These are phyloP conservation scores for Rhodosporidiobolus odoratus DNA, from an alignment of 768 basidiomycete species.

Conservation along the genomic window DNA sequence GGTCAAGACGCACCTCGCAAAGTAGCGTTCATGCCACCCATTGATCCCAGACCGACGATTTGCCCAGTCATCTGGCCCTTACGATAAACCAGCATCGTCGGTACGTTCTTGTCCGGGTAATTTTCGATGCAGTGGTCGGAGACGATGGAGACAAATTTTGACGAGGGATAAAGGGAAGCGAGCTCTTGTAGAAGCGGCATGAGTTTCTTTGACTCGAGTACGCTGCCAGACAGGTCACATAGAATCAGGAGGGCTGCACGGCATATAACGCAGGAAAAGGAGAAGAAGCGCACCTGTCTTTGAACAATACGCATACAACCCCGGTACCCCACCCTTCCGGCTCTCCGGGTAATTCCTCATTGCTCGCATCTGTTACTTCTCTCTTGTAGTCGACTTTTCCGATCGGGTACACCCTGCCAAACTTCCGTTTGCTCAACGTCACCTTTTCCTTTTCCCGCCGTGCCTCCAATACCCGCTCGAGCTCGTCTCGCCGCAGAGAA, in stretches of 20 bases:
- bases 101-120: slow-evolving; percentile 81
- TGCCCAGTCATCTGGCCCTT: slow-evolving; percentile 87
- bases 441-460: slow-evolving; percentile 61
- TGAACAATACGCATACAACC: slow-evolving; percentile 89
- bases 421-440: slow-evolving; percentile 58
- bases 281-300: slow-evolving; percentile 69
- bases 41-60: slow-evolving; percentile 75
- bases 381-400: slow-evolving; percentile 87
- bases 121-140: slow-evolving; percentile 81
- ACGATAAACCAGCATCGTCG: slow-evolving; percentile 87
- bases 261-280: background rate
- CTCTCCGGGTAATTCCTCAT: slow-evolving; percentile 56
- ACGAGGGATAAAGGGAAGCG: slow-evolving; percentile 75
- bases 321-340: slow-evolving; percentile 66
- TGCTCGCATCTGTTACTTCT: slow-evolving; percentile 91
- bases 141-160: slow-evolving; percentile 93
- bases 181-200: slow-evolving; percentile 64
- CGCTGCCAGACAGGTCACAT: slow-evolving; percentile 50
- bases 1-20: slow-evolving; percentile 60
- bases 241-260: too few species aligned
- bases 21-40: slow-evolving; percentile 56
- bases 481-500: slow-evolving; percentile 45
- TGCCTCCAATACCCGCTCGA: slow-evolving; percentile 62
- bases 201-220: slow-evolving; percentile 73
- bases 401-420: slow-evolving; percentile 78